Base-by-base conservation (phyloP, 1,284 basidiomycete genomes). In the Trametes versicolor region DNA sequence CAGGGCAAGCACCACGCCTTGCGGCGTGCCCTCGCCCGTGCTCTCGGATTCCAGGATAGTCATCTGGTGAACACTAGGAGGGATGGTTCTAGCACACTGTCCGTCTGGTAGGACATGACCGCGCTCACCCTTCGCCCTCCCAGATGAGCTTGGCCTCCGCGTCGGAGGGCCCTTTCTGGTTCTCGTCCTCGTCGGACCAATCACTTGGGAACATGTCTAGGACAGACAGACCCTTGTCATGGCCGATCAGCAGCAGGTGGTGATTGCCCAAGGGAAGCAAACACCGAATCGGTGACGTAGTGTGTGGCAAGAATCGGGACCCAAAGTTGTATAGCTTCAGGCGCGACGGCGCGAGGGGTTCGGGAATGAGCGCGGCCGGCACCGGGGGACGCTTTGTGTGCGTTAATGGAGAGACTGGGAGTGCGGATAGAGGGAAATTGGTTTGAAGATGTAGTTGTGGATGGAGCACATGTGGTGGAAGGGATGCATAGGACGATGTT, bases 251-350 rank as follows among this genome's bases (percentile, higher is more conserved):
- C 25, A 94, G 64, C 43, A 91, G 74, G 49, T 82, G 82, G 66
- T 91, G 87, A 34, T 84, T 84, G 47, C 86, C 78, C 27, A 94
- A 73, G 3, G 93, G 91, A 32, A 94, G 81, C 9, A 93, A 74
- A 74, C 90, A 89, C 61, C 87, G 86, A 67, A 94, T 93, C 27
- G 84, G 90, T 0, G 83, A 82, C 3, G 85, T 89, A 19, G 91
- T 79, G 70, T 94, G 93, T n/a, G 93, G 92, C 41, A 94, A 79
- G 74, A 94, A 94, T 21, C 92, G 86, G 15, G 92, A 94, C 29
- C 92, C 92, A 74, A 94, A 93, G 52, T 91, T 85, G 71, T 88
- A 88, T 57, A 93, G 75, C 70, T 84, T 84, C 27, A 93, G 77
- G 72, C 88, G 90, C 1, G 85, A 86, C 0, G 91, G 90, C 17